Evolutionary conservation across 768 basidiomycete genomes (phyloP), one percentile per base, ranked within the genome.

Genomic region (Trichaptum fuscoviolaceum): DNA sequence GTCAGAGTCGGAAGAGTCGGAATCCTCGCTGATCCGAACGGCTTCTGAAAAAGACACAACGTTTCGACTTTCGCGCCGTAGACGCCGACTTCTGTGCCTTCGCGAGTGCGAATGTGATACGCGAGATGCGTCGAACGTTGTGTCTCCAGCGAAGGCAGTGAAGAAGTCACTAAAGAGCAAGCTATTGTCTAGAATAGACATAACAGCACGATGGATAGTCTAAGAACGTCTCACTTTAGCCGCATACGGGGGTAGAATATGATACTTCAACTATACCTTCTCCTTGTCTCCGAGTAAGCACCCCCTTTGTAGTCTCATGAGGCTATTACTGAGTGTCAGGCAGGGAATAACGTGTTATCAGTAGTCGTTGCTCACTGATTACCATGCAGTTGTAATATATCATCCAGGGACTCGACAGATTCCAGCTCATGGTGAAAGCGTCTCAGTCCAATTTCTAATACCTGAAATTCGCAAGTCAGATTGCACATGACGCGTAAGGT

Each of bases 171-270:
- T 84, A 74, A 93, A 93, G 70, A 86, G 84, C 4, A 93, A 77
- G 42, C 85, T 82, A 80, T 92, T 87, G 74, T 94, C 91, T 27
- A 93, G 79, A 67, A 92, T 83, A 8, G 87, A 86, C 24, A 89
- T 68, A 61, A 94, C 84, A 25, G 87, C 84, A 68, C 84, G 84
- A 71, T 88, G 81, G 0, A 83, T 80, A 23, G 88, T 87, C 91
- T 93, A 67, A 24, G 35, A 18, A 2, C 30, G 15, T 52, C n/a
- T n/a, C n/a, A 25, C 35, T 34, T 57, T 18, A 63, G 63, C 35
- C n/a, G n/a, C n/a, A 42, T 27, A 42, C 8, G 58, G 68, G 61
- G 66, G 20, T 23, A 65, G 63, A 23, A 64, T 30, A 12, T 17
- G 35, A 25, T 61, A 20, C 24, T 15, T 17, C 15, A 34, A 61